phyloP scores from a whole-genome alignment of 192 early-diverging fungal species.

The Backusella luteola region DNA sequence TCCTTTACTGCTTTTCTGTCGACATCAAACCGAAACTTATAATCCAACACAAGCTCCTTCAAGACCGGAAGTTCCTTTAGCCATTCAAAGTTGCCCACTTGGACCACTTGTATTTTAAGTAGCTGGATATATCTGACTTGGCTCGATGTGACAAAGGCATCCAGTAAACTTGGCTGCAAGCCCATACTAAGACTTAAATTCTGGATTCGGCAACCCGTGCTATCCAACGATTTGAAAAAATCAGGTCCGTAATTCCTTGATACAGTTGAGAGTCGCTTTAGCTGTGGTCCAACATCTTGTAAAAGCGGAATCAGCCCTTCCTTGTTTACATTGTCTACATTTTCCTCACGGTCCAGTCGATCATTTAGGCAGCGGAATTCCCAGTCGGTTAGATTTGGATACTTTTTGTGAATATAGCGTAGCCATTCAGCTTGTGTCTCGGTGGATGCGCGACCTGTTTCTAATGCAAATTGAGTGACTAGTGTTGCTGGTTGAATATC shows the following conservation, averaged over 20 bases:
- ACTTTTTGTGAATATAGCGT: neutral
- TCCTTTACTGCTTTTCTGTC: neutral
- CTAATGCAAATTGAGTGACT: neutral
- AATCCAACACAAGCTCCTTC: neutral
- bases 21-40: neutral
- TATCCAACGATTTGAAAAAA: neutral
- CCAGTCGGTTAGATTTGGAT: neutral
- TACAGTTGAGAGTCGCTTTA: neutral
- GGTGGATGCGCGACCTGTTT: neutral
- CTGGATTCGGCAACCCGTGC: neutral
- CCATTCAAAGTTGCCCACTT: neutral
- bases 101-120: neutral
- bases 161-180: neutral
- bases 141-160: neutral
- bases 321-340: neutral
- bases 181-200: neutral
- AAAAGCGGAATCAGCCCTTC: neutral
- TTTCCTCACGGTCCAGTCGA: neutral
- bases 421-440: neutral
- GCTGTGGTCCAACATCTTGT: neutral
- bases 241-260: neutral
- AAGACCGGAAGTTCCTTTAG: neutral
- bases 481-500: neutral
- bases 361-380: neutral
- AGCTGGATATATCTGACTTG: neutral